Evolutionary conservation across 352 stramenopile genomes (phyloP).

Genomic region (Pythium vanterpoolii): DNA sequence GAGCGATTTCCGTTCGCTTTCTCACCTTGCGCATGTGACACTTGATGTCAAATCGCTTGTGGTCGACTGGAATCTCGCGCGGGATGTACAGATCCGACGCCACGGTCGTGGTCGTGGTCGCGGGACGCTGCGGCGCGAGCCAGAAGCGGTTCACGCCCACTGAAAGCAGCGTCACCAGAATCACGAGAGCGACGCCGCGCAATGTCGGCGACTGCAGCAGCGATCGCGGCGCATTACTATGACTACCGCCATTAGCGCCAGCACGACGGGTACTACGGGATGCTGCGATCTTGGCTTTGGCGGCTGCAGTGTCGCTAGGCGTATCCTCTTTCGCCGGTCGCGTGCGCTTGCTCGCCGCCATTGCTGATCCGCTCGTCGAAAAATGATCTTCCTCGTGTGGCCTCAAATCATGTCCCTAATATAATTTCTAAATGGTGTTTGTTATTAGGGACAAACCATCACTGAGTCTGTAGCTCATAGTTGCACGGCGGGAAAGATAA

Average conservation of each 20-base stretch:
- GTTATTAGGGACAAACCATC: not conserved
- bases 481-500: not conserved
- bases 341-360: conserved; percentile 12
- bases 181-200: conserved; percentile 7
- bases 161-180: conserved; percentile 7
- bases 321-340: conserved; percentile 1
- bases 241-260: not conserved
- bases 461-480: not conserved
- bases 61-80: conserved; percentile 19
- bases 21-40: conserved; percentile 48
- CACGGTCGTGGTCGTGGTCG: not conserved
- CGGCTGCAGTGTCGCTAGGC: not conserved
- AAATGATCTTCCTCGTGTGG: not conserved
- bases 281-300: not conserved
- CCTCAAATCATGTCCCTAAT: not conserved
- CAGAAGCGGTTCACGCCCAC: conserved; percentile 11
- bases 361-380: not conserved
- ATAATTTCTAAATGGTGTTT: not conserved
- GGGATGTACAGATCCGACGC: conserved; percentile 20
- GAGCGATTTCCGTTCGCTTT: not conserved
- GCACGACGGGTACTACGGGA: too few relatives aligned
- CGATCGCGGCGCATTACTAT: not conserved
- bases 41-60: conserved; percentile 50
- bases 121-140: conserved; percentile 7
- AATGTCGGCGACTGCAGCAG: conserved; percentile 8